phyloP scores from a whole-genome alignment of 2,329 filamentous ascomycete genomes.

The Arthrobotrys sphaeroides region DNA sequence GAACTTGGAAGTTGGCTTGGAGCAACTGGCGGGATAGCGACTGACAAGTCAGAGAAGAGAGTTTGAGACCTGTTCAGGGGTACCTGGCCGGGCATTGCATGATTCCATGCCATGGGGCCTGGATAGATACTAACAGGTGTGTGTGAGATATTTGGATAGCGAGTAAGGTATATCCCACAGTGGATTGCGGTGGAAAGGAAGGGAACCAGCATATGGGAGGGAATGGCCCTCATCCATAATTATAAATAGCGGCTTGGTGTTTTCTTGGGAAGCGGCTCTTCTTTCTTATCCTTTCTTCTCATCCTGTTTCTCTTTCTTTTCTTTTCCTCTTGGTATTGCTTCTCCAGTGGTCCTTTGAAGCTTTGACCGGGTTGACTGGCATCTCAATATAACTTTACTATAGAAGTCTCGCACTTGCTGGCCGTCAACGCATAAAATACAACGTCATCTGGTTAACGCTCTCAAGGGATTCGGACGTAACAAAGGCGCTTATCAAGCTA shows the following conservation, averaged over 20 bases:
- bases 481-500: background rate
- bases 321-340: background rate
- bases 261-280: constrained; percentile 20
- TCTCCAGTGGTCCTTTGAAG: background rate
- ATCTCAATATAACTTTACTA: background rate
- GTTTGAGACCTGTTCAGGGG: constrained; percentile 3
- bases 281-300: background rate
- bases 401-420: background rate
- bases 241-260: constrained; percentile 25
- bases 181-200: constrained; percentile 4
- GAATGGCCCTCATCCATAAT: background rate
- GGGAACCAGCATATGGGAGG: background rate
- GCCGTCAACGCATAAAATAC: constrained; percentile 26
- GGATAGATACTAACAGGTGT: background rate
- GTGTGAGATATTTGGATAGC: background rate
- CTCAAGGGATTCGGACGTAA: background rate
- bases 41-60: constrained; percentile 15
- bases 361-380: background rate
- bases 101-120: background rate
- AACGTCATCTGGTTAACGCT: background rate
- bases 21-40: background rate
- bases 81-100: background rate
- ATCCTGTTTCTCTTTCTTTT: constrained; percentile 18
- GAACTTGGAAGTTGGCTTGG: constrained; percentile 6
- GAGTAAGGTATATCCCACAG: background rate